Evolutionary conservation across 2,329 filamentous ascomycete genomes (phyloP), one percentile per base, ranked within the genome.

Genomic region (Coniochaeta ligniaria): DNA sequence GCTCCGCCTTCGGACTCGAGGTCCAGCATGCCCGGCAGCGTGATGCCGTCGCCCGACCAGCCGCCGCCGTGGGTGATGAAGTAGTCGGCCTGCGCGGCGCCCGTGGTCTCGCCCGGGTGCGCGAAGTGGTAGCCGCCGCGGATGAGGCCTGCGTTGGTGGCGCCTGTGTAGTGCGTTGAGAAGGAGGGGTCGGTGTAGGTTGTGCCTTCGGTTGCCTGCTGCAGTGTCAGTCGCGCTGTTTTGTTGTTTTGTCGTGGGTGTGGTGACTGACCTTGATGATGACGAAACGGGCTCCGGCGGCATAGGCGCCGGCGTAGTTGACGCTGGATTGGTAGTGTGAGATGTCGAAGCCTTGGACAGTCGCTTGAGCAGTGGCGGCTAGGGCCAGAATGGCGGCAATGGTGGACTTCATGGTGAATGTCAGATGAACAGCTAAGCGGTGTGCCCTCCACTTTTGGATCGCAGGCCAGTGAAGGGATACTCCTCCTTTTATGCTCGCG

Each of bases 81-180:
- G 71, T 73, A 83, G 12, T 75, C 71, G 8, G 82, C 82, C 66
- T 85, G 81, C 0, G 70, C 68, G 4, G 76, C 71, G 17, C 78
- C 80, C 5, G 76, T 73, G 64, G 75, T 75, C 17, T 68, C 66
- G 56, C 69, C 74, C 0, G 80, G 81, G 38, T 75, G 76, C 6
- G 82, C 82, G 64, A 83, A 83, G 74, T 85, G 82, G 66, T 84
- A 84, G 38, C 76, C 81, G 57, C 82, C 82, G 24, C 81, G 80
- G 68, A 84, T 79, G 61, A 85, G 71, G 26, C 77, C 77, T 3
- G 80, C 80, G 9, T 72, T 72, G 52, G 80, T 83, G 36, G 81
- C 80, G 28, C 75, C 75, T 2, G 63, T 71, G 69, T 83, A 83
- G 66, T 84, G 80, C 33, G 64, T 68, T 62, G 72, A 76, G 72